Evolutionary conservation across 495 filamentous ascomycete genomes (phyloP), one percentile per base, ranked within the genome.

Genomic region (Podospora comata): DNA sequence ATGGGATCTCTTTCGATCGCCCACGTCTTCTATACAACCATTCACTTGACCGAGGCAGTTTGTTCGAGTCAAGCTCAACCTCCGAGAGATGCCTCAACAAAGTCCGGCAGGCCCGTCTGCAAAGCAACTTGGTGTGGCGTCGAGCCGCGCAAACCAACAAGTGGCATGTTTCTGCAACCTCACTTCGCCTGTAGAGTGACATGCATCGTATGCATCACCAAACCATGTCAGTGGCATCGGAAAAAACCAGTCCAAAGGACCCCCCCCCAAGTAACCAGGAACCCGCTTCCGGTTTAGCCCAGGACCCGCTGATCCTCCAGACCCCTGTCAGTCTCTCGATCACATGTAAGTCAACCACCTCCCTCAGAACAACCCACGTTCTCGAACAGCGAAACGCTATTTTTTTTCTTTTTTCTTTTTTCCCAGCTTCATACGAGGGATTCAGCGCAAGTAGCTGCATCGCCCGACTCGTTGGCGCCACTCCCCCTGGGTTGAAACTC

Each of bases 131-230:
- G 1, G 16, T 20, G 16, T n/a, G 18, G 54, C 18, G 55, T 11
- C 13, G 23, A 7, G 23, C 55, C 11, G 55, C 23, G 55, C 39
- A 58, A 7, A 58, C 16, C 55, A 20, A 58, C 13, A 19, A 58
- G 55, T 58, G 55, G 55, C 55, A 58, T 58, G 55, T 58, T 58
- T 19, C n/a, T 26, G n/a, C 55, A 58, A 20, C 55, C n/a, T 58
- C 55, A 58, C 6, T 58, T 19, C 5, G 55, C n/a, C 39, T 48
- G 30, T 32, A 32, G 30, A 6, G 30, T 32, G 7, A 32, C 30
- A 32, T 32, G 4, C 30, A 32, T 32, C 30, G 30, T 32, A 32
- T 32, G 39, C 9, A 48, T 39, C 34, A 39, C 34, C 5, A 48
- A 48, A 48, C 2, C 30, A 48, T 48, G 39, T 13, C 13, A 2